Conservation (phyloP, 129 eudicot genomes). For the Erigeron canadensis region DNA sequence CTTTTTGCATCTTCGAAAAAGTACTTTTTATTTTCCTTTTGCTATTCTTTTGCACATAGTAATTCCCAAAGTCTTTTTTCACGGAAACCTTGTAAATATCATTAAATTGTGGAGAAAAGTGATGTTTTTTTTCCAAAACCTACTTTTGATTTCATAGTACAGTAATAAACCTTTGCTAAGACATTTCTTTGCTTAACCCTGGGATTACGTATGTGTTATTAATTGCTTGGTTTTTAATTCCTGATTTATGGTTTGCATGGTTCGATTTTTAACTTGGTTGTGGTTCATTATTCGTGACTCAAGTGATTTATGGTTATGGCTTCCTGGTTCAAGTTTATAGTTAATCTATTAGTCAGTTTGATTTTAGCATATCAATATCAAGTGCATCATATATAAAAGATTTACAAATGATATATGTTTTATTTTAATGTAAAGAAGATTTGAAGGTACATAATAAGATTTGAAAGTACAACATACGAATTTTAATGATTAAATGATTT, state of each 20-base stretch:
- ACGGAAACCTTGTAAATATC: slow-evolving; percentile 40
- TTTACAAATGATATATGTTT: no score
- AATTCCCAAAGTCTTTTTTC: slow-evolving; percentile 27
- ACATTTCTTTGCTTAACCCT: no score
- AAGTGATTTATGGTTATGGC: background rate
- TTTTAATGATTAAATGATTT: background rate
- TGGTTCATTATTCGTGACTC: no score
- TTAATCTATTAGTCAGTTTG: no score
- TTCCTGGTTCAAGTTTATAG: background rate
- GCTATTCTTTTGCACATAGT: slow-evolving; percentile 26
- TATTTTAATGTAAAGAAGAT: background rate
- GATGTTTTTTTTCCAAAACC: background rate
- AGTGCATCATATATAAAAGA: no score
- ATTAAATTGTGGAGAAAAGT: background rate
- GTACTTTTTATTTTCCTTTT: slow-evolving; percentile 16
- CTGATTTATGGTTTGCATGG: no score
- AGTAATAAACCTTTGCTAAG: no score
- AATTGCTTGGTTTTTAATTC: no score
- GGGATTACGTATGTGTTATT: no score
- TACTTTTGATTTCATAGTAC: no score
- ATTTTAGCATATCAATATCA: no score
- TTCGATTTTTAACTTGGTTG: no score
- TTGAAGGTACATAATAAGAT: background rate
- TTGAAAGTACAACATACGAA: background rate
- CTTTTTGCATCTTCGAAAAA: slow-evolving; percentile 34